phyloP scores from a whole-genome alignment of 768 basidiomycete species.

The Jaapia argillacea region DNA sequence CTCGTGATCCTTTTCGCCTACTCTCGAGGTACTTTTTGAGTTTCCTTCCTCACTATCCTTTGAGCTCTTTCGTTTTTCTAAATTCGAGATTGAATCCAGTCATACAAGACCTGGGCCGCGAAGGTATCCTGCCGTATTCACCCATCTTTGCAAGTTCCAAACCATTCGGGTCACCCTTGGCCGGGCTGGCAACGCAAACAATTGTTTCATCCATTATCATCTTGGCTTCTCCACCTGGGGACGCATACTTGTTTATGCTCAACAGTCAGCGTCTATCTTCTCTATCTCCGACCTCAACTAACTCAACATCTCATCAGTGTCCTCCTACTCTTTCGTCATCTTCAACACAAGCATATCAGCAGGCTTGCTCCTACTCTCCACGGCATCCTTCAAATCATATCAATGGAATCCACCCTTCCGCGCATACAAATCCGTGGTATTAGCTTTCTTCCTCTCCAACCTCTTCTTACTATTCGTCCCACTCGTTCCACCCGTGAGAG shows the following conservation, averaged over 20 bases:
- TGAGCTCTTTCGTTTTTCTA: too few relatives aligned
- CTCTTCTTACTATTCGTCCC: conserved; percentile 54
- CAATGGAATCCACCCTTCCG: conserved; percentile 60
- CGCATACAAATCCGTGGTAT: conserved; percentile 36
- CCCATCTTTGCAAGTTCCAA: conserved; percentile 61
- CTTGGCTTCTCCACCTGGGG: conserved; percentile 53
- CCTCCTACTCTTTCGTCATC: conserved; percentile 45
- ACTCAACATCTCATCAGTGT: conserved; percentile 27
- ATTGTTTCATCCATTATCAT: conserved; percentile 45
- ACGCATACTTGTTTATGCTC: conserved; percentile 64
- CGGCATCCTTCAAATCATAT: conserved; percentile 23
- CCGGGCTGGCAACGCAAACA: conserved; percentile 56
- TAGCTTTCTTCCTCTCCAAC: conserved; percentile 56
- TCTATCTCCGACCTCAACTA: neutral
- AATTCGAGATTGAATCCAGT: conserved; percentile 28
- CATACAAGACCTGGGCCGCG: conserved; percentile 64
- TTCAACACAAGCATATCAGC: conserved; percentile 51
- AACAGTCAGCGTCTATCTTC: conserved; percentile 51
- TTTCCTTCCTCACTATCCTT: conserved; percentile 6
- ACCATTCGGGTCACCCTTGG: conserved; percentile 58
- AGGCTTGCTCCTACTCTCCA: conserved; percentile 55
- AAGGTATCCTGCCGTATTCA: conserved; percentile 59
- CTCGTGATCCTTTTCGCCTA: conserved; percentile 56
- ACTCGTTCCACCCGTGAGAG: conserved; percentile 48
- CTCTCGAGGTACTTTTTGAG: conserved; percentile 65